These are phyloP conservation scores for Fusarium aywerte DNA, from an alignment of 2,329 filamentous ascomycete species.

Conservation along the genomic window DNA sequence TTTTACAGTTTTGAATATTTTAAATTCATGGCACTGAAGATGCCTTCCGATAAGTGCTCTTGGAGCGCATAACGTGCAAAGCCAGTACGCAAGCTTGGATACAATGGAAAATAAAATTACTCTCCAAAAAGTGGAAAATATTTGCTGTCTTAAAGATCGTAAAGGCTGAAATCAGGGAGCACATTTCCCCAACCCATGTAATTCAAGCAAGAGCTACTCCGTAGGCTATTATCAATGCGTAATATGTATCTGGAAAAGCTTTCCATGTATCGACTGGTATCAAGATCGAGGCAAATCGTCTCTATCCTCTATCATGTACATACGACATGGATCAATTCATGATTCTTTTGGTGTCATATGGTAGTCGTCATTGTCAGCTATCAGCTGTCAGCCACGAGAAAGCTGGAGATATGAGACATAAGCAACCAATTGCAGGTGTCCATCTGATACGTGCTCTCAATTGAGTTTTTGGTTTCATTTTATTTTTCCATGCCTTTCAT, in stretches of 20 bases:
- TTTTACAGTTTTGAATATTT: constrained; percentile 6
- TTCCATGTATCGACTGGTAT: constrained; percentile 12
- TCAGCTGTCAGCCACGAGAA: constrained; percentile 39
- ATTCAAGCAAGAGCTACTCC: not conserved
- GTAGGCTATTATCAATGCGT: constrained; percentile 21
- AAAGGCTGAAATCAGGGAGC: constrained; percentile 5
- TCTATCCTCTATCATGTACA: too few relatives aligned
- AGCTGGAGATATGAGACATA: constrained; percentile 9
- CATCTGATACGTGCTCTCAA: constrained; percentile 11
- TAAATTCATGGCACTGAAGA: not conserved
- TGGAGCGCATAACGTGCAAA: not conserved
- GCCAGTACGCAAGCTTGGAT: constrained; percentile 24
- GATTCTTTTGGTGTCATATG: constrained; percentile 6
- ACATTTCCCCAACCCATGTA: constrained; percentile 29
- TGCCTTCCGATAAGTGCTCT: constrained; percentile 6
- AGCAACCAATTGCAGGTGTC: constrained; percentile 9
- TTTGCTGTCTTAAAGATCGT: constrained; percentile 10
- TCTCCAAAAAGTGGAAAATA: constrained; percentile 2
- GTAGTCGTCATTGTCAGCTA: constrained; percentile 21
- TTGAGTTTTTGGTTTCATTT: constrained; percentile 18
- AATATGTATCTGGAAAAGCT: not conserved
- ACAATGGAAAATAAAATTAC: constrained; percentile 22
- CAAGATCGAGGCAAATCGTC: constrained; percentile 26
- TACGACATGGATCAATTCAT: constrained; percentile 23
- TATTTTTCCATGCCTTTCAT: constrained; percentile 1